Base-by-base conservation (phyloP, 306 rosid genomes). In the Luffa acutangula region DNA sequence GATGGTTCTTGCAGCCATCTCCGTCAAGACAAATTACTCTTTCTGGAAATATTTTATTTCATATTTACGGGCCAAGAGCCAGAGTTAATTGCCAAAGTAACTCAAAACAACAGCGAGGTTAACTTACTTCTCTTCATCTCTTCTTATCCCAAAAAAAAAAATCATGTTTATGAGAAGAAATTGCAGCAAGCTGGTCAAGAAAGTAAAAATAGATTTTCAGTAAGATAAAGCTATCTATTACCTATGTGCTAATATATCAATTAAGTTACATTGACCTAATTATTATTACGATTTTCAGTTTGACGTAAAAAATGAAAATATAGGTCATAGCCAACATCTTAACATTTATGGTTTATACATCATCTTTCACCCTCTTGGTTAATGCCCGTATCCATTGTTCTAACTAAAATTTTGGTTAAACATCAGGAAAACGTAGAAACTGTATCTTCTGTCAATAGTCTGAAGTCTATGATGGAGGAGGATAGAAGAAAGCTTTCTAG, bases 21-120 rank as follows among this genome's bases (percentile, higher is more conserved):
- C 77, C 92, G 89, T 76, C 92, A 91, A 37, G 98, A 95, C 89
- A 95, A 91, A 85, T 82, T 95, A 87, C 97, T 95, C 75, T 87
- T 95, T 69, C 78, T 95, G 87, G 98, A 95, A 82, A 95, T 91
- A 87, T 90, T 92, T 79, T 90, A 91, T 82, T 88, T 86, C 79
- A 83, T 84, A 72, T 92, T 92, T 77, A 45, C 87, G 85, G 96
- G 93, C 81, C 98, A 95, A 87, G 97, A 92, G 54, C 96, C 98
- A 59, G 96, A 91, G 86, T 83, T 92, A 87, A 85, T 93, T 72
- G 88, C 90, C 21, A 87, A 81, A 75, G 83, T 81, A 52, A 84
- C 83, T 87, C 80, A 45, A 36, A 86, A 85, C 69, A 87, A 83
- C 67, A 31, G 54, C 36, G 87, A 91, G 97, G 98, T 91, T 76